A percentile compares a stretch with the other conserved stretches of the same genome.
Evolutionary conservation across 176 grass and related monocot genomes (phyloP).

Genomic region (Elymus sibiricus): DNA sequence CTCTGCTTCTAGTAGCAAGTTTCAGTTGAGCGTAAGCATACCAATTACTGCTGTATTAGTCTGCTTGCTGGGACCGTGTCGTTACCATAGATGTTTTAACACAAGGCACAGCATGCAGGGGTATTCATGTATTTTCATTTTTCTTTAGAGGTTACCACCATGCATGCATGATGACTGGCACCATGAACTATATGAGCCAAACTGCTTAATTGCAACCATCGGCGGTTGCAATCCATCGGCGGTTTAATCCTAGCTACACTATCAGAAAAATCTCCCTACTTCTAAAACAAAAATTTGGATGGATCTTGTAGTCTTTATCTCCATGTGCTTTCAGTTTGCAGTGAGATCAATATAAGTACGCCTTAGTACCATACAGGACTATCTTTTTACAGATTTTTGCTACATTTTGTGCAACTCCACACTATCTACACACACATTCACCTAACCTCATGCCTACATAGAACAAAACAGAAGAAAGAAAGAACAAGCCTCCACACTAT

Average conservation of each 20-base stretch:
- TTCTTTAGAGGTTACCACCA: slow-evolving; percentile 17
- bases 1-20: not conserved
- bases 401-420: not conserved
- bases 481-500: not conserved
- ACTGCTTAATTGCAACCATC: not conserved
- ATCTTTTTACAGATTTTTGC: not conserved
- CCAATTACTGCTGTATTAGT: not conserved
- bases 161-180: not conserved
- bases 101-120: not conserved
- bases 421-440: not conserved
- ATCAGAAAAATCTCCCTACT: slow-evolving; percentile 17
- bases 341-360: no score
- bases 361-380: no score
- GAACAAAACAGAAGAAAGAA: slow-evolving; percentile 5
- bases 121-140: not conserved
- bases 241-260: slow-evolving; percentile 24
- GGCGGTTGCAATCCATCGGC: not conserved
- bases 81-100: no score
- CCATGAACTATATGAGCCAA: not conserved
- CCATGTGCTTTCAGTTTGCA: no score
- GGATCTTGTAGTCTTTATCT: not conserved
- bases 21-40: not conserved
- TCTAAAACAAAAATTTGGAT: not conserved
- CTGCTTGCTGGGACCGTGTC: not conserved
- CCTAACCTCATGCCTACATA: not conserved